Conservation (phyloP, 2,329 filamentous ascomycete genomes). For the Trichocomaceae sp. region DNA sequence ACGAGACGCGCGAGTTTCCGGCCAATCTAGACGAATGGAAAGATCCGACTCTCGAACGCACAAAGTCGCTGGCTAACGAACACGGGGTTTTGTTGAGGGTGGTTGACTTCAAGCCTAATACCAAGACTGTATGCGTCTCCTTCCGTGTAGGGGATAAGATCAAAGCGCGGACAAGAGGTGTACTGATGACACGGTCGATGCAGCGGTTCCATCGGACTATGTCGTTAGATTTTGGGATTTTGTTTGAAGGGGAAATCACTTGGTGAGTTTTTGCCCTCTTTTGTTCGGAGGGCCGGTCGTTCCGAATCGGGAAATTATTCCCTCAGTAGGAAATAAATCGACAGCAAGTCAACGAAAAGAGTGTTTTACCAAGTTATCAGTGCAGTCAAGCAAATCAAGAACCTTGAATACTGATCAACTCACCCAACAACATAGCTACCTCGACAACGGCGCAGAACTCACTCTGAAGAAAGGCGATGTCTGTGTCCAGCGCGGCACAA, state of each 20-base stretch:
- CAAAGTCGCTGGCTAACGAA: background rate
- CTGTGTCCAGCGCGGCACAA: slow-evolving; percentile 25
- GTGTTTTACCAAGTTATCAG: background rate
- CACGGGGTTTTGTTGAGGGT: slow-evolving; percentile 6
- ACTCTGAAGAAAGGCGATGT: slow-evolving; percentile 22
- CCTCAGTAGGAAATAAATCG: background rate
- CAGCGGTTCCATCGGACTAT: slow-evolving; percentile 22
- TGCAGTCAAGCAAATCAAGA: too few relatives aligned
- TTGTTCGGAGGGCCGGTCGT: too few relatives aligned
- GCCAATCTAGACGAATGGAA: slow-evolving; percentile 3
- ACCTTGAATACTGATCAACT: background rate
- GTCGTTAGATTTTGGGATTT: slow-evolving; percentile 27
- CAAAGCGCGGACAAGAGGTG: slow-evolving; percentile 21
- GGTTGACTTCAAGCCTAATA: slow-evolving; percentile 7
- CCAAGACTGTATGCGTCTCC: background rate
- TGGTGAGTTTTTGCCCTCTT: background rate
- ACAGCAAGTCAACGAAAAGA: background rate
- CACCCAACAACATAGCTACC: slow-evolving; percentile 14
- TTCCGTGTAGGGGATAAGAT: slow-evolving; percentile 3
- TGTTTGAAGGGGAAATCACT: slow-evolving; percentile 24
- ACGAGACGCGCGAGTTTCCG: slow-evolving; percentile 6
- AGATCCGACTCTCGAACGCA: background rate
- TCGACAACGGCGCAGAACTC: slow-evolving; percentile 25
- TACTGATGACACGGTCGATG: slow-evolving; percentile 17
- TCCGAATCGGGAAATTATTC: background rate